Percentiles rank a stretch among this genome's conserved stretches.
Conservation (phyloP, 2,329 filamentous ascomycete species). For the Colletotrichum sp. region DNA sequence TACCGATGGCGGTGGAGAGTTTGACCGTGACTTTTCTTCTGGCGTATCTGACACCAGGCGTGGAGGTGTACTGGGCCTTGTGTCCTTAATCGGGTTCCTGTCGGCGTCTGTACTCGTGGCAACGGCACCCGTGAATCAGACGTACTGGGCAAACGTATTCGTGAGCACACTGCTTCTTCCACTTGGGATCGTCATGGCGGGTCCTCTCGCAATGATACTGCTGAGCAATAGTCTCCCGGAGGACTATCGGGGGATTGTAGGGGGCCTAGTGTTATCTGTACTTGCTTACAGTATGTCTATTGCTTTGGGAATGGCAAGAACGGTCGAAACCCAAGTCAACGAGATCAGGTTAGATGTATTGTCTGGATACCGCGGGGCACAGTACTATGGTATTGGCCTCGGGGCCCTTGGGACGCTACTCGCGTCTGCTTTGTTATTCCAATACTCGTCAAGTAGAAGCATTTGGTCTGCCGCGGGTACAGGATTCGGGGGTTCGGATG, state of each 20-base stretch:
- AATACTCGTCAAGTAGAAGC: neutral
- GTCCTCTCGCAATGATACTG: slow-evolving; percentile 65
- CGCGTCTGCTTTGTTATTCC: neutral
- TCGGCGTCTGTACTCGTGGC: slow-evolving; percentile 46
- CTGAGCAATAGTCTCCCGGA: slow-evolving; percentile 56
- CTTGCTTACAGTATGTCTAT: slow-evolving; percentile 73
- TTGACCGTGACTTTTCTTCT: slow-evolving; percentile 41
- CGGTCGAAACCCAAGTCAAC: slow-evolving; percentile 54
- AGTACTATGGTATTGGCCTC: slow-evolving; percentile 46
- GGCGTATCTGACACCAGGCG: slow-evolving; percentile 47
- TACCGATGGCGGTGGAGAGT: slow-evolving; percentile 46
- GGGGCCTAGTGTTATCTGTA: slow-evolving; percentile 64
- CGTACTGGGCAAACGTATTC: slow-evolving; percentile 70
- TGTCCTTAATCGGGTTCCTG: slow-evolving; percentile 48
- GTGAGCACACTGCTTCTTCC: slow-evolving; percentile 62
- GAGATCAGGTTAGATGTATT: slow-evolving; percentile 27
- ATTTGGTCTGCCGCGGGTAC: neutral
- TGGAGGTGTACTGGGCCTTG: slow-evolving; percentile 5
- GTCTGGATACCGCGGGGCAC: slow-evolving; percentile 39
- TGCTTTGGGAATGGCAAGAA: slow-evolving; percentile 69
- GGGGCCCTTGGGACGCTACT: neutral
- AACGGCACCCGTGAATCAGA: slow-evolving; percentile 56
- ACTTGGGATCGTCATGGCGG: slow-evolving; percentile 70
- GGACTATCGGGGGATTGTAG: slow-evolving; percentile 49
- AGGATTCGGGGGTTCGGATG: neutral